Base-by-base conservation (phyloP, 306 rosid genomes). In the Trichosanthes truncata region DNA sequence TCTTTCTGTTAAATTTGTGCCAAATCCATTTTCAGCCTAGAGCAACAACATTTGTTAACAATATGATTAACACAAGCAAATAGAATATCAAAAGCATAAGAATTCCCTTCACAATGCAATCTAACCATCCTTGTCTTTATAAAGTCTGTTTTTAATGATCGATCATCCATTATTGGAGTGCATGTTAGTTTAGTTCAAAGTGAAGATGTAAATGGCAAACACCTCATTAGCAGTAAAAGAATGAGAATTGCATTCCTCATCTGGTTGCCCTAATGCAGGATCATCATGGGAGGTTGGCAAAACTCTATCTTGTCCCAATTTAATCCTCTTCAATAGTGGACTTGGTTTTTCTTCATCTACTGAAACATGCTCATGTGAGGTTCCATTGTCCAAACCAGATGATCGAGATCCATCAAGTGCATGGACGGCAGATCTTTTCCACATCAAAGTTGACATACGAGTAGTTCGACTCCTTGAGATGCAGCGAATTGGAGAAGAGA, bases 401-500 rank as follows among this genome's bases (percentile, higher is more conserved):
- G 90, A 82, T 33, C 88, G 89, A 26, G 89, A 82, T 82, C 81
- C 75, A 83, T 67, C 81, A 67, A 43, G 81, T 62, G 71, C 81
- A 46, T 84, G 83, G 66, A 90, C 60, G 81, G 90, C 86, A 81
- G 94, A 82, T 85, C 88, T 89, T 89, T 89, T 91, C 92, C 86
- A 86, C 69, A 69, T 84, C 33, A 84, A 53, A 66, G 97, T 86
- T 29, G 97, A 89, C 66, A 84, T 80, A 72, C 87, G 86, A 55
- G 91, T 84, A 82, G 84, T 92, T 43, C 91, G 91, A 67, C 89
- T 90, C 84, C 94, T 83, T 21, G 98, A 94, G 78, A 92, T 91
- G 74, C 97, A 92, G 43, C 93, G 97, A 85, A 94, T 89, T 76
- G 97, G 95, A 85, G 80, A 90, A 29, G 93, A 86, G 77, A 74